Base-by-base conservation (phyloP, 441 rosid species). In the Populus hybrid region DNA sequence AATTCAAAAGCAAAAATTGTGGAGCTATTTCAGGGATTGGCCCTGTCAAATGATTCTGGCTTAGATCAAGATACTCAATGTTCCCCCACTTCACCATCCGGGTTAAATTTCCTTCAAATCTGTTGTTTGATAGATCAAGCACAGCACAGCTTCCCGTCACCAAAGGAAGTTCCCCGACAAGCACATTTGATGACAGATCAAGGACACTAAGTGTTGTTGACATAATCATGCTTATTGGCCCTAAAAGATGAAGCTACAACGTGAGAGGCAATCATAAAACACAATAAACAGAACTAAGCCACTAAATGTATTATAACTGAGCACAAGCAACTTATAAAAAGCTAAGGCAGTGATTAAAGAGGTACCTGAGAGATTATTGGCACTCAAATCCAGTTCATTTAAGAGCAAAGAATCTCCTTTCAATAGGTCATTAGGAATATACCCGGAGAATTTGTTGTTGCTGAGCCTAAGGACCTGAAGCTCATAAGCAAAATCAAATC, bases 321-420 rank as follows among this genome's bases (percentile, higher is more conserved):
- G 28, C 72, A 69, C 40, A 50, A 28, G 21, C 8, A 50, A 76
- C 63, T 24, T 9, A 23, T 5, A 61, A 65, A 34, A 76, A 73
- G 67, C 38, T 71, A 77, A 73, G 72, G 36, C 32, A 81, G 24
- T 69, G 74, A 80, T 38, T 12, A 23, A 76, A 75, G 76, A 54
- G 68, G 50, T 81, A 93, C 99, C 98, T 89, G 98, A 88, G 84
- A 96, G 98, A 88, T 91, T 96, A 87, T 96, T 96, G 84, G 86
- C 88, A 79, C 99, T 96, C 85, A 96, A 88, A 85, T 94, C 99
- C 65, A 96, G 80, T 77, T 91, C 95, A 30, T 88, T 87, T 74
- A 96, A 80, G 76, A 90, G 91, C 76, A 88, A 81, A 36, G 99
- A 90, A 89, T 96, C 99, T 70, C 99, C 97, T 88, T 94, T 94